Percentiles rank a stretch among this genome's conserved stretches.
phyloP scores from a whole-genome alignment of 2,329 filamentous ascomycete genomes.

The Fusarium zealandicum region DNA sequence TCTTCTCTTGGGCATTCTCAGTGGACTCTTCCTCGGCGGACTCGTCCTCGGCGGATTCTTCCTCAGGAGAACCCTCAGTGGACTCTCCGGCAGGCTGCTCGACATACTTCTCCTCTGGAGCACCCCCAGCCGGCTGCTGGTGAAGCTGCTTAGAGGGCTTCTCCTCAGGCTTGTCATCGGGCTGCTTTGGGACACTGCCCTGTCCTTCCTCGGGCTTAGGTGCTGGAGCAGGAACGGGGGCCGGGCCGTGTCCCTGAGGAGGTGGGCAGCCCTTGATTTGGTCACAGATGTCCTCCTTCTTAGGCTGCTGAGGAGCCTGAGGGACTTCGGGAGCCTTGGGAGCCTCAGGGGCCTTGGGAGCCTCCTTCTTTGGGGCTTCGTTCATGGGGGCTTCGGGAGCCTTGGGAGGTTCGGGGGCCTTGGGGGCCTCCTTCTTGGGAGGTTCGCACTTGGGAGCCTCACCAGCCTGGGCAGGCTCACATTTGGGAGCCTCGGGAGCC shows the following conservation, averaged over 20 bases:
- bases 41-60: background rate
- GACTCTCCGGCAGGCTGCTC: background rate
- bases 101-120: background rate
- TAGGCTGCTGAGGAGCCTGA: constrained; percentile 1
- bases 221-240: constrained; percentile 8
- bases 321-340: no score
- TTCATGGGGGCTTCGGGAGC: no score
- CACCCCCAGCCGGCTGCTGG: no score
- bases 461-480: no score
- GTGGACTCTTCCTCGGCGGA: background rate
- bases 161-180: background rate
- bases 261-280: constrained; percentile 4
- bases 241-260: constrained; percentile 5
- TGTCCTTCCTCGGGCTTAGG: constrained; percentile 1
- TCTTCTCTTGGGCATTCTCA: no score
- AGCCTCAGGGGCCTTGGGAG: background rate
- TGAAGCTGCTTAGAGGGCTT: no score
- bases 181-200: background rate
- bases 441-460: no score
- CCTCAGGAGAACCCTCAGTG: background rate
- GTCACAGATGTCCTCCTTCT: constrained; percentile 19
- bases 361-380: no score
- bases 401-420: no score
- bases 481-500: no score
- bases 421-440: no score